Evolutionary conservation across 192 early-diverging fungal species (phyloP).

Genomic region (Rhizophlyctis rosea): DNA sequence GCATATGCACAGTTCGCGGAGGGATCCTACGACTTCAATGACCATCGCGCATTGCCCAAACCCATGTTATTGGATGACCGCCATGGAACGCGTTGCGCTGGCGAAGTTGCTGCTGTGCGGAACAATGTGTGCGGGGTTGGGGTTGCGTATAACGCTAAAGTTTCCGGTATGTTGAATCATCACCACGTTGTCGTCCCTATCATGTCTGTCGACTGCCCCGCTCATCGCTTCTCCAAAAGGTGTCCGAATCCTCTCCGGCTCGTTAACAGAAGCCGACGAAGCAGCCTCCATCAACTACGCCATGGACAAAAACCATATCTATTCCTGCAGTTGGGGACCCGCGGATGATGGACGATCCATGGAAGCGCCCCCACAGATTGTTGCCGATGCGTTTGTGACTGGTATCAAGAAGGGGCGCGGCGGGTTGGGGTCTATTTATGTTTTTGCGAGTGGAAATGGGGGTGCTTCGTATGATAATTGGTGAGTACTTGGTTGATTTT

Average conservation of each 20-base stretch:
- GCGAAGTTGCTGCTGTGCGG: conserved; percentile 88
- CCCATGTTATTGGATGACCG: conserved; percentile 75
- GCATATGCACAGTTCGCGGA: conserved; percentile 52
- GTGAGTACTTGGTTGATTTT: conserved; percentile 18
- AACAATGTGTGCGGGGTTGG: conserved; percentile 95
- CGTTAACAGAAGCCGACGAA: conserved; percentile 91
- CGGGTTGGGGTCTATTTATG: conserved; percentile 84
- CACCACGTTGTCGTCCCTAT: background rate
- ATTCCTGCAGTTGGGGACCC: conserved; percentile 96
- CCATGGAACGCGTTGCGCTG: conserved; percentile 97
- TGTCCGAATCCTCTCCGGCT: conserved; percentile 83
- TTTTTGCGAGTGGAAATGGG: conserved; percentile 95
- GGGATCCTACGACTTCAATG: conserved; percentile 96
- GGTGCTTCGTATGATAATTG: conserved; percentile 80
- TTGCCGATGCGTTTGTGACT: conserved; percentile 81
- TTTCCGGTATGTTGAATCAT: conserved; percentile 59
- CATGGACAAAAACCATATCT: conserved; percentile 88
- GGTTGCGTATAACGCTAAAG: conserved; percentile 82
- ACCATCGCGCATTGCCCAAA: conserved; percentile 67
- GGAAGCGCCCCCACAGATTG: conserved; percentile 77
- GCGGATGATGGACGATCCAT: conserved; percentile 80
- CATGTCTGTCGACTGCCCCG: background rate
- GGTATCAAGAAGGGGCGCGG: conserved; percentile 80
- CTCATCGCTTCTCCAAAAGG: conserved; percentile 33
- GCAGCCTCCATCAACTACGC: conserved; percentile 85